Percentiles rank a stretch among this genome's conserved stretches.
phyloP scores from a whole-genome alignment of 2,329 filamentous ascomycete genomes.

The Allantophomopsis cytisporea region DNA sequence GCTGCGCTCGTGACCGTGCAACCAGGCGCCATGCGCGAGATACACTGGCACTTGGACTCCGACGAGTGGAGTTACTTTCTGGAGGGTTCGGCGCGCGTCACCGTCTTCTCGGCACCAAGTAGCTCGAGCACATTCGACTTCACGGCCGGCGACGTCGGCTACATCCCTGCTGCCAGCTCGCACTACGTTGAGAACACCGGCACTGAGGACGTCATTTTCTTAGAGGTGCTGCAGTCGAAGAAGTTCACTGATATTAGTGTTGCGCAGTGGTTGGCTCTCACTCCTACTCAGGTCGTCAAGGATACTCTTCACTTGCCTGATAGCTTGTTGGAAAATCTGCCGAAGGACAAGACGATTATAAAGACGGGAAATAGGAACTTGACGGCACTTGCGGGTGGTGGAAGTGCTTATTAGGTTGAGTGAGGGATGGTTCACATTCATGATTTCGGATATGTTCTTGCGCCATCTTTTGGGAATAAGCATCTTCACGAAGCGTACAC shows the following conservation, averaged over 20 bases:
- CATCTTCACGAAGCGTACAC: no score
- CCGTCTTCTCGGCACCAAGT: conserved; percentile 36
- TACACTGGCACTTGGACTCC: conserved; percentile 47
- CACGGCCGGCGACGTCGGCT: conserved; percentile 43
- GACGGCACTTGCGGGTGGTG: no score
- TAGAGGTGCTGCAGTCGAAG: conserved; percentile 41
- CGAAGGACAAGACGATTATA: conserved; percentile 30
- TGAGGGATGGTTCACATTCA: no score
- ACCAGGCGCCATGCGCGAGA: conserved; percentile 49
- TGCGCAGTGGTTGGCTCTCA: conserved; percentile 33
- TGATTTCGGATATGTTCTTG: no score
- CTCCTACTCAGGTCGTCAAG: conserved; percentile 40
- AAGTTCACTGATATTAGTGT: conserved; percentile 22
- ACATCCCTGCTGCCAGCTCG: conserved; percentile 36
- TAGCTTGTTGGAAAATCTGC: conserved; percentile 22
- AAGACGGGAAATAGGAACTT: conserved; percentile 8
- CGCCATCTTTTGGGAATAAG: no score
- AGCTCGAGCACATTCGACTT: conserved; percentile 38
- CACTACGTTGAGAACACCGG: conserved; percentile 52
- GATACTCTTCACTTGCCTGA: conserved; percentile 35
- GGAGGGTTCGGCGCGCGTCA: conserved; percentile 38
- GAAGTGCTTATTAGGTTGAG: no score
- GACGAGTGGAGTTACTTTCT: conserved; percentile 52
- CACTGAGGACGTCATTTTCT: conserved; percentile 38
- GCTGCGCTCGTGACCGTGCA: conserved; percentile 41